These are phyloP conservation scores for Aspergillus phoenicis DNA, from an alignment of 2,329 filamentous ascomycete genomes.

Conservation along the genomic window DNA sequence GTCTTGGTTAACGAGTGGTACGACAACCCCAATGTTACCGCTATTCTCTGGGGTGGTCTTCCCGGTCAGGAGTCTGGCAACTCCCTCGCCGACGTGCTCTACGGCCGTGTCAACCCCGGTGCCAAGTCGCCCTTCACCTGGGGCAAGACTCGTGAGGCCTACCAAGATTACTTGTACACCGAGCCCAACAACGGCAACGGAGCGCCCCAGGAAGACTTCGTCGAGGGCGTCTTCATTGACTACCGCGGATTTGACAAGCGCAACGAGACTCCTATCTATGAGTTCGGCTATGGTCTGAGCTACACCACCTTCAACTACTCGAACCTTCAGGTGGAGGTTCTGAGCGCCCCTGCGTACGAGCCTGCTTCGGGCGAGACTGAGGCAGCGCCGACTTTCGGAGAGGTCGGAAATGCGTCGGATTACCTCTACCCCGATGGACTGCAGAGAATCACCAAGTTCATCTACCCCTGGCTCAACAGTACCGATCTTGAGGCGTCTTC, in stretches of 20 bases:
- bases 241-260: slow-evolving; percentile 57
- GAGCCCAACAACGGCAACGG: slow-evolving; percentile 58
- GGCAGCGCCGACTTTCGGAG: slow-evolving; percentile 57
- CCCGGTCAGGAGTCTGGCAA: slow-evolving; percentile 77
- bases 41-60: slow-evolving; percentile 73
- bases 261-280: slow-evolving; percentile 60
- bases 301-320: slow-evolving; percentile 67
- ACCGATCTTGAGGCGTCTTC: slow-evolving; percentile 57
- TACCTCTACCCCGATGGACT: slow-evolving; percentile 60
- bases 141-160: slow-evolving; percentile 56
- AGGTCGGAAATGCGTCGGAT: slow-evolving; percentile 50
- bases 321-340: slow-evolving; percentile 53
- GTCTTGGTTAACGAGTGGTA: slow-evolving; percentile 70
- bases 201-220: slow-evolving; percentile 62
- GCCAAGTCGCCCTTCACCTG: slow-evolving; percentile 66
- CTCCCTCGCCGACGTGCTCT: slow-evolving; percentile 72
- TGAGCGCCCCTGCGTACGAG: slow-evolving; percentile 52
- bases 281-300: slow-evolving; percentile 64
- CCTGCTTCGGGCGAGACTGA: slow-evolving; percentile 56
- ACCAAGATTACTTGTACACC: slow-evolving; percentile 60
- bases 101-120: slow-evolving; percentile 66
- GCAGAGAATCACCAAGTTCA: slow-evolving; percentile 56
- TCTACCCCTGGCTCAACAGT: slow-evolving; percentile 67
- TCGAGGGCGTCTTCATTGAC: slow-evolving; percentile 64
- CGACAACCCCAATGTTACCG: slow-evolving; percentile 68